A percentile compares a stretch with the other conserved stretches of the same genome.
These are phyloP conservation scores for Mimosa pudica DNA, from an alignment of 306 rosid genomes.

Conservation along the genomic window DNA sequence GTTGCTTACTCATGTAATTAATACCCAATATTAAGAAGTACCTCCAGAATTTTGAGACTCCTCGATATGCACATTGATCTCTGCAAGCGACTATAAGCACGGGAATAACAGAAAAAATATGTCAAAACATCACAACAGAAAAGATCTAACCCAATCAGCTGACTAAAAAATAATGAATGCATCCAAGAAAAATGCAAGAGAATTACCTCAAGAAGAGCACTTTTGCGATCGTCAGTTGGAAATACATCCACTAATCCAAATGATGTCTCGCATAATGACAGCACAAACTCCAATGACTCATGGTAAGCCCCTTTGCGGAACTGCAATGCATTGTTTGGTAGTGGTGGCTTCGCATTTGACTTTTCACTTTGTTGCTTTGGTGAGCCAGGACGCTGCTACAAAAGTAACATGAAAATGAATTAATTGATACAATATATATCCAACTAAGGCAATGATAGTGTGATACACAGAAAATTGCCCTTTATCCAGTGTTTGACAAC, in stretches of 20 bases:
- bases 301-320: constrained; percentile 91
- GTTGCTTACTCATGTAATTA: constrained; percentile 20
- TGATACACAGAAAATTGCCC: background rate
- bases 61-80: constrained; percentile 69
- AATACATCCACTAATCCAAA: constrained; percentile 95
- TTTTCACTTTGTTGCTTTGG: constrained; percentile 75
- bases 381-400: constrained; percentile 81
- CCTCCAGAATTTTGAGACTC: constrained; percentile 92
- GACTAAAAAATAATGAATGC: constrained; percentile 34
- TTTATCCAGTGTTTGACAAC: constrained; percentile 16
- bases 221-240: constrained; percentile 96
- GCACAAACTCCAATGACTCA: constrained; percentile 91
- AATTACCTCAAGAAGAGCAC: constrained; percentile 90
- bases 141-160: constrained; percentile 17
- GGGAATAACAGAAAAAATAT: constrained; percentile 34
- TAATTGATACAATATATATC: background rate
- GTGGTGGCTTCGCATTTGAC: constrained; percentile 75
- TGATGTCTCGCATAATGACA: constrained; percentile 89
- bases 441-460: constrained; percentile 27
- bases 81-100: constrained; percentile 74
- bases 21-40: constrained; percentile 42
- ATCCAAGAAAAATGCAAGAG: constrained; percentile 31
- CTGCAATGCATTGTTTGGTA: constrained; percentile 68
- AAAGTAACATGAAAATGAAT: constrained; percentile 36
- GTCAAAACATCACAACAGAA: constrained; percentile 35